These are phyloP conservation scores for Fraxinus ornus DNA, from an alignment of 305 asterid species.

Conservation along the genomic window DNA sequence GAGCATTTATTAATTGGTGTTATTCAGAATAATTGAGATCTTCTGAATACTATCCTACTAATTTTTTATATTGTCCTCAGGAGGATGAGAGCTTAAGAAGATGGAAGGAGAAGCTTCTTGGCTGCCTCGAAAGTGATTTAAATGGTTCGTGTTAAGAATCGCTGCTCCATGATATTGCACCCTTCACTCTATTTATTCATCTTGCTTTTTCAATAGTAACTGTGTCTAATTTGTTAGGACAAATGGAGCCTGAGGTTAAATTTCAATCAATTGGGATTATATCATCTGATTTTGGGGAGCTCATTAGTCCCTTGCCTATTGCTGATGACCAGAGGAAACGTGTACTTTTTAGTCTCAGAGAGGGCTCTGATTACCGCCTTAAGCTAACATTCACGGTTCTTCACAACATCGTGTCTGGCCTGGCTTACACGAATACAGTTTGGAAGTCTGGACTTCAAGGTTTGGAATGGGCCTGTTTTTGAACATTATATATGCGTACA, in stretches of 20 bases:
- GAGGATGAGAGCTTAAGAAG: constrained; percentile 82
- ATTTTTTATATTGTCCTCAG: constrained; percentile 30
- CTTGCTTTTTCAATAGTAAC: constrained; percentile 1
- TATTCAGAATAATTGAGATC: not conserved
- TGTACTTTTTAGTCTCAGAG: constrained; percentile 55
- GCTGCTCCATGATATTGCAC: not conserved
- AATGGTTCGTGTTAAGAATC: constrained; percentile 46
- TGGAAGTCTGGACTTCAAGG: constrained; percentile 80
- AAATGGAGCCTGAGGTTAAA: constrained; percentile 73
- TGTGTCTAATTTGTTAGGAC: constrained; percentile 35
- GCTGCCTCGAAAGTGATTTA: constrained; percentile 67
- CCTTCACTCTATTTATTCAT: not conserved
- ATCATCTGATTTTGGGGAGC: constrained; percentile 63
- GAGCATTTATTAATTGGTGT: not conserved
- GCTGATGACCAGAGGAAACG: constrained; percentile 42
- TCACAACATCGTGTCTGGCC: constrained; percentile 79
- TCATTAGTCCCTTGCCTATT: constrained; percentile 57
- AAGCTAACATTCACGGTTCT: constrained; percentile 68
- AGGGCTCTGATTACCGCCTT: constrained; percentile 66
- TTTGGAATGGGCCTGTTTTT: constrained; percentile 25
- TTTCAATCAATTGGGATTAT: constrained; percentile 68
- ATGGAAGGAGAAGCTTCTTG: constrained; percentile 88
- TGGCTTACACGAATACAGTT: constrained; percentile 66
- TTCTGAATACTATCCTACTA: not conserved
- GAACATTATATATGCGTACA: not conserved